These are phyloP conservation scores for Sporodiniella umbellata DNA, from an alignment of 371 early-diverging fungal genomes.

Conservation along the genomic window DNA sequence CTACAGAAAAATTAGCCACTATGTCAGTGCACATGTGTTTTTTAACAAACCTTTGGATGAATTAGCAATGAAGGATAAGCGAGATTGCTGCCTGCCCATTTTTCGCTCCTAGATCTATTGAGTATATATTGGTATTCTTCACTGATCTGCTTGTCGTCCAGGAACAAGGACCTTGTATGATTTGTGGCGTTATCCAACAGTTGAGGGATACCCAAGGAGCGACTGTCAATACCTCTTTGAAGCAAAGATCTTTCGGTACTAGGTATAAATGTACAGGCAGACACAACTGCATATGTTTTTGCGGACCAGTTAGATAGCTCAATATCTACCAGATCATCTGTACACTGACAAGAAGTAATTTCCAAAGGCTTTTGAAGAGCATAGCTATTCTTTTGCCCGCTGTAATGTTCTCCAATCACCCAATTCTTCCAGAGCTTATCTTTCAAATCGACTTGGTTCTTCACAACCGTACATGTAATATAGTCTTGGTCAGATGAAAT, in stretches of 20 bases:
- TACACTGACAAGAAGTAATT: constrained; percentile 5
- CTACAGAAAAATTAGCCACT: background rate
- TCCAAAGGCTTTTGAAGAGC: constrained; percentile 4
- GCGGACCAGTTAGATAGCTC: constrained; percentile 10
- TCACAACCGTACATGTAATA: constrained; percentile 6
- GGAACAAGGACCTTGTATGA: constrained; percentile 15
- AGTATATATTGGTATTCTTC: constrained; percentile 60
- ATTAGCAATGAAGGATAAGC: constrained; percentile 49
- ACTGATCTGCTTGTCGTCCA: constrained; percentile 41
- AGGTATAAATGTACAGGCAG: constrained; percentile 31
- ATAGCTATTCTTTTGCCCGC: constrained; percentile 3
- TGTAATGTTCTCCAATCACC: constrained; percentile 9
- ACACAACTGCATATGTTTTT: constrained; percentile 21
- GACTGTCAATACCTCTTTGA: background rate
- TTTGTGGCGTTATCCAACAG: background rate
- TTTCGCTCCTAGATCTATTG: constrained; percentile 42
- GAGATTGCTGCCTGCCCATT: constrained; percentile 52
- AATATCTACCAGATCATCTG: constrained; percentile 10
- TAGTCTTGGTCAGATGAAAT: background rate
- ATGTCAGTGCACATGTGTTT: no score
- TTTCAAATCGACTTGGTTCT: background rate
- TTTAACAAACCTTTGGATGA: constrained; percentile 42
- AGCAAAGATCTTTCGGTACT: background rate
- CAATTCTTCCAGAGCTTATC: constrained; percentile 15
- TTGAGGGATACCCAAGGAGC: background rate